phyloP scores from a whole-genome alignment of 2,329 filamentous ascomycete genomes.

The Domatiomyces catenatus region DNA sequence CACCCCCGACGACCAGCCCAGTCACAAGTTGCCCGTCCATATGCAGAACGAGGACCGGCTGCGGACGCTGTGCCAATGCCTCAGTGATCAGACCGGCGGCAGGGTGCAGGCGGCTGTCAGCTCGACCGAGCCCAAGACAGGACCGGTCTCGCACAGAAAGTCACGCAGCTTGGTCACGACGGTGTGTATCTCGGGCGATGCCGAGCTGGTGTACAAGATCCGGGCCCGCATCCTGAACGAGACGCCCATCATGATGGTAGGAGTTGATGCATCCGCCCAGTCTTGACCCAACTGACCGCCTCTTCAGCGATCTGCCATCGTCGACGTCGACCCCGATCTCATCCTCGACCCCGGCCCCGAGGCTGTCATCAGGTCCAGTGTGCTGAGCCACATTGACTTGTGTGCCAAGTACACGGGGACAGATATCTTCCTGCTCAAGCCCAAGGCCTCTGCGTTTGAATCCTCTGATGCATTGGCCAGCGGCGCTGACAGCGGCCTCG shows the following conservation, averaged over 20 bases:
- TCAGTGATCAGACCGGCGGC: slow-evolving; percentile 52
- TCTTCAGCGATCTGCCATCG: slow-evolving; percentile 67
- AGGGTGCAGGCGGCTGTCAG: slow-evolving; percentile 73
- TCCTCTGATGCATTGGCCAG: slow-evolving; percentile 49
- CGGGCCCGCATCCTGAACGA: slow-evolving; percentile 80
- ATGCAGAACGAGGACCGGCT: slow-evolving; percentile 69
- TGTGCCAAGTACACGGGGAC: slow-evolving; percentile 81
- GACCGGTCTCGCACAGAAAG: slow-evolving; percentile 32
- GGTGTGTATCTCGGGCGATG: slow-evolving; percentile 76
- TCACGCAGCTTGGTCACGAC: slow-evolving; percentile 57
- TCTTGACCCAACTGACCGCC: slow-evolving; percentile 9
- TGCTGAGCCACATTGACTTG: slow-evolving; percentile 72
- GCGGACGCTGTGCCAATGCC: slow-evolving; percentile 62
- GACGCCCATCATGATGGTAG: slow-evolving; percentile 81
- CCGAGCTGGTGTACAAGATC: slow-evolving; percentile 77
- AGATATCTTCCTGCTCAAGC: slow-evolving; percentile 88
- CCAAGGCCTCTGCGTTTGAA: slow-evolving; percentile 67
- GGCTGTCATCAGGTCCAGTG: slow-evolving; percentile 54
- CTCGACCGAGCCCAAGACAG: slow-evolving; percentile 60
- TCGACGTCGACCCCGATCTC: slow-evolving; percentile 83
- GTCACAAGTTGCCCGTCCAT: slow-evolving; percentile 85
- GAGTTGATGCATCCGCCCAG: slow-evolving; percentile 19
- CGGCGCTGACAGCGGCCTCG: slow-evolving; percentile 63
- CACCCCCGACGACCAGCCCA: slow-evolving; percentile 66
- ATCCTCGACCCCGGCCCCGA: slow-evolving; percentile 56